Conservation (phyloP, 1,139 yeast genomes). For the Meyerozyma guilliermondii region DNA sequence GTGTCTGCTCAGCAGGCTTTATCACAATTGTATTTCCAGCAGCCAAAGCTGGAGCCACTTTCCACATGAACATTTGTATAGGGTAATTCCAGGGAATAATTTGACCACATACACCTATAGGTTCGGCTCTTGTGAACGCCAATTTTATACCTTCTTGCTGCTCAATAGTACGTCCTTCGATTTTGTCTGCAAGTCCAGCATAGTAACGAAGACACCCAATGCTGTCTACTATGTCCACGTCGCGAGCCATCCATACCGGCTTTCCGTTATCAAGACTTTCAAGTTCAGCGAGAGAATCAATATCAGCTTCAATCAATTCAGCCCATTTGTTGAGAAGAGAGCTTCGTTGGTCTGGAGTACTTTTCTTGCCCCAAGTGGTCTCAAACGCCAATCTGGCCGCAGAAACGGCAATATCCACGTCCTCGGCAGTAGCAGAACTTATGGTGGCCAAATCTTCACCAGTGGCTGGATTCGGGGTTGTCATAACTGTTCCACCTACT, state of each 20-base stretch:
- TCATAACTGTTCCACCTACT: slow-evolving; percentile 9
- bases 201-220: slow-evolving; percentile 3
- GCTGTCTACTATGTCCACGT: slow-evolving; percentile 1
- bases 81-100: slow-evolving; percentile 98
- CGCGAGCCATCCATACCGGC: slow-evolving; percentile 3
- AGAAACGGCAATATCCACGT: slow-evolving; percentile 14
- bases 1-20: slow-evolving; percentile 90
- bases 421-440: slow-evolving; percentile 13
- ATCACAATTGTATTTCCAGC: slow-evolving; percentile 90
- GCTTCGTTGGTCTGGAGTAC: slow-evolving; percentile 6
- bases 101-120: slow-evolving; percentile 90
- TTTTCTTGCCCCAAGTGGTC: background rate
- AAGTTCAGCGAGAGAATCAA: slow-evolving; percentile 14
- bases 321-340: slow-evolving; percentile 12
- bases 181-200: slow-evolving; percentile 2
- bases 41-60: slow-evolving; percentile 86
- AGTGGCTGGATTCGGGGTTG: slow-evolving; percentile 15
- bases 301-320: slow-evolving; percentile 14
- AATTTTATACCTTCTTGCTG: slow-evolving; percentile 2
- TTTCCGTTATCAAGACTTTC: slow-evolving; percentile 18
- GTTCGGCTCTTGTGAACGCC: slow-evolving; percentile 27
- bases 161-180: slow-evolving; percentile 2
- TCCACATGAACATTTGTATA: slow-evolving; percentile 87
- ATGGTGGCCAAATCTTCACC: slow-evolving; percentile 14
- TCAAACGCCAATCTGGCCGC: slow-evolving; percentile 13